Base-by-base conservation (phyloP, 2,329 filamentous ascomycete genomes). In the Xenosphaeropsis pyriputrescens region DNA sequence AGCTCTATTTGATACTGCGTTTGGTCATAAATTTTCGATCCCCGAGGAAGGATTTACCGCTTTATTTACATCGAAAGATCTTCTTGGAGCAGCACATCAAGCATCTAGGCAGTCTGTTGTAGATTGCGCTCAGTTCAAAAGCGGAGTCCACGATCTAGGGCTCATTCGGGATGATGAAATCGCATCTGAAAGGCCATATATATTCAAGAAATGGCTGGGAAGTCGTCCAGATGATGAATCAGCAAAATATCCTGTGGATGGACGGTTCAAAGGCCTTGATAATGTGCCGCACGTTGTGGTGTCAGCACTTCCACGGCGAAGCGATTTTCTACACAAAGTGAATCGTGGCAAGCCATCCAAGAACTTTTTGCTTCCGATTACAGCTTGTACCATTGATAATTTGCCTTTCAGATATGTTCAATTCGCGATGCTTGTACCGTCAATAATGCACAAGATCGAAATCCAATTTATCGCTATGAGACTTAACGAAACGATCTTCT, bases 381-480 rank as follows among this genome's bases (percentile, higher is more conserved):
- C 22, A 26, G 8, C 8, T 6, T 26, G 22, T 26, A 26, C 17
- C 9, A 54, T 71, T 0, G 73, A 78, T 42, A 45, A 47, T 2
- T 47, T 72, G 2, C 61, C 67, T 1, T 49, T 61, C 6, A 53
- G 43, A 15, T 44, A 48, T 18, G 62, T 59, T 2, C 57, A 63
- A 34, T 65, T 76, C 18, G 72, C 67, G 2, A 62, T 79, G 38
- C 64, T 91, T 29, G 66, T 91, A 5, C 85, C 88, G 0, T 77
- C 75, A 0, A 72, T 95, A 29, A 60, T 82, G 13, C 72, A 85
- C 45, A 71, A 72, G n/a, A 48, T 89, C 2, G 80, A 82, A 44
- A 62, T 74, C 1, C 61, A 68, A 18, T 58, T 89, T 17, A 60
- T 84, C 6, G 81, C 78, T 0, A 59, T 70, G 4, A 60, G 69